These are phyloP conservation scores for Rhodotorula babjevae DNA, from an alignment of 768 basidiomycete species.

Conservation along the genomic window DNA sequence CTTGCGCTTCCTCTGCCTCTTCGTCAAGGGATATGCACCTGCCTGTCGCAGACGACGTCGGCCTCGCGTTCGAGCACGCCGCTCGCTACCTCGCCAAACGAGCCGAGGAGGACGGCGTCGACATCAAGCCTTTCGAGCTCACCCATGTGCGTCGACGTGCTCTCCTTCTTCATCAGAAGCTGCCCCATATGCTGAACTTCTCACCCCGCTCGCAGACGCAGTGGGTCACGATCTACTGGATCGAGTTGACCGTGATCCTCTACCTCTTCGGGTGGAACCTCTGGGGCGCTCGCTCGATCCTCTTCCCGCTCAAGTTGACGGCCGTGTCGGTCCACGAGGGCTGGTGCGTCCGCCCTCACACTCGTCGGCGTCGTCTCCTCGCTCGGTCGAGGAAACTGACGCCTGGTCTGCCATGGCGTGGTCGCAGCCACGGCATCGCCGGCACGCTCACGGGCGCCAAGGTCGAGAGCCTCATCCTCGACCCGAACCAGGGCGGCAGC, in stretches of 20 bases:
- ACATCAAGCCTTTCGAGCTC: neutral
- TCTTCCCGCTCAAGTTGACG: conserved; percentile 30
- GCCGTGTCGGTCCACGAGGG: conserved; percentile 7
- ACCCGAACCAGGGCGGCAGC: conserved; percentile 31
- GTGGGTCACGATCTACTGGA: conserved; percentile 34
- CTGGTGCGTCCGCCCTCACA: neutral
- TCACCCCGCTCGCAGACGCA: conserved; percentile 11
- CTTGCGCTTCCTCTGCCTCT: accelerated
- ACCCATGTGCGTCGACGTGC: conserved; percentile 4
- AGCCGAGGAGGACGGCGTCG: neutral
- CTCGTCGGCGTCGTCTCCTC: too few species aligned
- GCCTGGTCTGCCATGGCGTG: too few species aligned
- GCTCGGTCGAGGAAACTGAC: too few species aligned
- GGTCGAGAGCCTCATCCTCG: conserved; percentile 19
- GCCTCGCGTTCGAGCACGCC: neutral
- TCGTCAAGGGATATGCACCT: neutral
- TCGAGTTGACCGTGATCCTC: conserved; percentile 7
- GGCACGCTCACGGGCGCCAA: conserved; percentile 27
- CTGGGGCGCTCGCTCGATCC: conserved; percentile 7
- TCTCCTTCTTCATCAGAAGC: neutral
- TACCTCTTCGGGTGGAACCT: conserved; percentile 30
- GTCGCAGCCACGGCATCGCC: conserved; percentile 14
- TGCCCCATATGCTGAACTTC: neutral
- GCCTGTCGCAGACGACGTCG: neutral
- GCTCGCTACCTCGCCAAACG: conserved; percentile 4